Evolutionary conservation across 2,329 filamentous ascomycete genomes (phyloP).

Genomic region (Eurotiales sp.): DNA sequence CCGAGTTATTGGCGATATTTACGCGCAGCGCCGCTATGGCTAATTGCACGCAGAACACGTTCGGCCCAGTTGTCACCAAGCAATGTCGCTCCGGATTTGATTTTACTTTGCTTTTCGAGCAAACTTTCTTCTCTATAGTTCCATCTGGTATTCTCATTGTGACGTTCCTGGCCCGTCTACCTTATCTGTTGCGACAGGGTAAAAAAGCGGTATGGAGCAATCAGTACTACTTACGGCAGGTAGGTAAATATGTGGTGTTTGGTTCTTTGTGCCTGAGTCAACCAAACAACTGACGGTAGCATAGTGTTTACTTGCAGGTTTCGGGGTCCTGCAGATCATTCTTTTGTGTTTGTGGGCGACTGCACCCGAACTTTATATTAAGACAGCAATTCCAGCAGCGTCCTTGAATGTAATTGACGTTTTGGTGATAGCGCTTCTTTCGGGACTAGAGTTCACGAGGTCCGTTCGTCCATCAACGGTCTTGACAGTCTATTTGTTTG

Average conservation of each 20-base stretch:
- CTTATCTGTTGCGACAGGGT: background rate
- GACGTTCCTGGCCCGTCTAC: background rate
- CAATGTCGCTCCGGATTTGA: background rate
- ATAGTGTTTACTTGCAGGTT: too few relatives aligned
- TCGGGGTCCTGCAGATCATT: too few relatives aligned
- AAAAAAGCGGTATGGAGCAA: background rate
- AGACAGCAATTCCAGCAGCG: too few relatives aligned
- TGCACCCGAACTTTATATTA: too few relatives aligned
- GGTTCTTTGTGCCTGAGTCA: too few relatives aligned
- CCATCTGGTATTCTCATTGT: background rate
- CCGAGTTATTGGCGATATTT: too few relatives aligned
- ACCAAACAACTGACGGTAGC: too few relatives aligned
- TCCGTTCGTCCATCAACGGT: background rate
- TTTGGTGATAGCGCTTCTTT: background rate
- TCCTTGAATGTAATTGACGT: too few relatives aligned
- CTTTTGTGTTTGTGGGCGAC: too few relatives aligned
- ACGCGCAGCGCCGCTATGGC: too few relatives aligned
- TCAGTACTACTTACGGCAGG: too few relatives aligned
- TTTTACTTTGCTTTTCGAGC: slow-evolving; percentile 4
- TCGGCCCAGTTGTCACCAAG: background rate
- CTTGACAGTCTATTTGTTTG: background rate
- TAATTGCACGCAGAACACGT: background rate
- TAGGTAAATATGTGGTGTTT: too few relatives aligned
- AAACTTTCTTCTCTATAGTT: background rate
- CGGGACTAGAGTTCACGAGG: background rate